Evolutionary conservation across 495 filamentous ascomycete genomes (phyloP).

Genomic region (Daldinia caldariorum): DNA sequence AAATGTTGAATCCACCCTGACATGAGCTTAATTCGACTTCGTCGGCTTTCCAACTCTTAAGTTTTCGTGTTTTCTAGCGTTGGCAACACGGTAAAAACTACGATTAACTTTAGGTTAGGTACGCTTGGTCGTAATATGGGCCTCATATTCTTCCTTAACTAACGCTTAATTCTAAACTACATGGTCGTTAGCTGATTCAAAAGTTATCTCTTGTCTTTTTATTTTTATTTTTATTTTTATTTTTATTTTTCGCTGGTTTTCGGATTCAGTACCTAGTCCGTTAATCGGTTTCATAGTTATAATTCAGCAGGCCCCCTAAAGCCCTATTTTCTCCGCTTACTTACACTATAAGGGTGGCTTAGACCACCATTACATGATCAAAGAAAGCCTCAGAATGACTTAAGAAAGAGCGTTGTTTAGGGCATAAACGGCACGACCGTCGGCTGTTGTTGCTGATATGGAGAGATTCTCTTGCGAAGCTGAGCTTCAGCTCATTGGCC

Average conservation of each 20-base stretch:
- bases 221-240: neutral
- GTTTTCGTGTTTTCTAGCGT: neutral
- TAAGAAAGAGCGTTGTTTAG: neutral
- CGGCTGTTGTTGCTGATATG: neutral
- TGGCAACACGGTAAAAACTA: neutral
- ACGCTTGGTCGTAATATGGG: neutral
- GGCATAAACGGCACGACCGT: neutral
- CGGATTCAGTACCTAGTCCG: neutral
- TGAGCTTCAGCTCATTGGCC: slow-evolving; percentile 11
- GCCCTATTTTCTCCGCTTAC: neutral
- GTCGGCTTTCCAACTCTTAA: neutral
- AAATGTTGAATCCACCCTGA: slow-evolving; percentile 8
- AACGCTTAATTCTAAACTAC: neutral
- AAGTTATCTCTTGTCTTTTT: neutral
- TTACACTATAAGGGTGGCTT: neutral
- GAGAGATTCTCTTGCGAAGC: neutral
- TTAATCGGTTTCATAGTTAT: neutral
- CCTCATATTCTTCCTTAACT: neutral
- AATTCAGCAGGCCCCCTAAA: neutral
- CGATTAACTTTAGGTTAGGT: no score
- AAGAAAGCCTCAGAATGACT: neutral
- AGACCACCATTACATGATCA: neutral
- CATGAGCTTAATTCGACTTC: slow-evolving; percentile 36
- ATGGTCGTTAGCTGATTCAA: neutral
- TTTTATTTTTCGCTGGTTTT: neutral